These are phyloP conservation scores for Boletus rufocinnamomeus DNA, from an alignment of 768 basidiomycete genomes.

Conservation along the genomic window DNA sequence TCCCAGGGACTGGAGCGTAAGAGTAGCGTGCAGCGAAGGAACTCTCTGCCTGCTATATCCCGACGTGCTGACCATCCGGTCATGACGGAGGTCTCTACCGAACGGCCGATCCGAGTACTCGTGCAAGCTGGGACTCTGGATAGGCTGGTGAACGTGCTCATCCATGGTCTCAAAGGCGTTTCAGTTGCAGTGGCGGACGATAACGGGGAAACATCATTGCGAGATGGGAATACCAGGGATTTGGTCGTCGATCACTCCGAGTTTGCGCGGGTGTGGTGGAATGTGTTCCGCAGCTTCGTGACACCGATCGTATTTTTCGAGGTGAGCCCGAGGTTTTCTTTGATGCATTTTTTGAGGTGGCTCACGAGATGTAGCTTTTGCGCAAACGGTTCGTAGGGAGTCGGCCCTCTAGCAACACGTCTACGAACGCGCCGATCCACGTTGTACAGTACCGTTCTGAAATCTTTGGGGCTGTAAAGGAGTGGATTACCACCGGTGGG, in stretches of 20 bases:
- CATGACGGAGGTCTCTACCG: conserved; percentile 62
- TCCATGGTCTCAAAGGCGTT: conserved; percentile 75
- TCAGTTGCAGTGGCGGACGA: conserved; percentile 84
- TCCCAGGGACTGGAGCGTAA: conserved; percentile 76
- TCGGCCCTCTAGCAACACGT: conserved; percentile 44
- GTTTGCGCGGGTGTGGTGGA: conserved; percentile 82
- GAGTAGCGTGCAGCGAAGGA: conserved; percentile 70
- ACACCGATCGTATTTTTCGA: conserved; percentile 83
- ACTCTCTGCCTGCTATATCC: conserved; percentile 77
- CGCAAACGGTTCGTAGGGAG: conserved; percentile 68
- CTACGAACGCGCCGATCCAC: conserved; percentile 46
- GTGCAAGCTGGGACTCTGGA: conserved; percentile 81
- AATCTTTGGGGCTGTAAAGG: conserved; percentile 62
- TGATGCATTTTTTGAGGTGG: background rate
- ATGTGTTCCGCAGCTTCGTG: conserved; percentile 77
- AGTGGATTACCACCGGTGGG: conserved; percentile 73
- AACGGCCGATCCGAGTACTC: conserved; percentile 71
- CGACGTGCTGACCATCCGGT: conserved; percentile 59
- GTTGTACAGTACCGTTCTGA: conserved; percentile 57
- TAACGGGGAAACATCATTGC: conserved; percentile 80
- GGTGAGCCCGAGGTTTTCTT: conserved; percentile 44
- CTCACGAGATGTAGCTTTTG: conserved; percentile 52
- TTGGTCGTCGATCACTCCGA: conserved; percentile 71
- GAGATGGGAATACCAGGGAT: conserved; percentile 72
- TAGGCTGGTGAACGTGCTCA: conserved; percentile 69